Base-by-base conservation (phyloP, 257 asterid genomes). In the Solanum gracilifrons region DNA sequence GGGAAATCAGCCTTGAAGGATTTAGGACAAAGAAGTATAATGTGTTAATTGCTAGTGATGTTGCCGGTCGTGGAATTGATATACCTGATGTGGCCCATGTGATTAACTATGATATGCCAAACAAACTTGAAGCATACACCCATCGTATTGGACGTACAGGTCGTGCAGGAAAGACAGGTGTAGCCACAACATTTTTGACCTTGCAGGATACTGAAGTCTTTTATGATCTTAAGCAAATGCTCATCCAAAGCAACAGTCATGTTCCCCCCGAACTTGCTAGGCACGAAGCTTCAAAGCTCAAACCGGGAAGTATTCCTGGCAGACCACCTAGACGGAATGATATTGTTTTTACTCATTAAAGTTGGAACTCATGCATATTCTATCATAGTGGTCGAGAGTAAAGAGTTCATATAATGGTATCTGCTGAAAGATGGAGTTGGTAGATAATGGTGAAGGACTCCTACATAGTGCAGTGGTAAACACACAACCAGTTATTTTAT, bases 11-110 rank as follows among this genome's bases (percentile, higher is more conserved):
- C 82, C 92, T 93, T 12, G 94, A 93, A 83, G 94, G 94, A 77
- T 93, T 93, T 84, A 90, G 94, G 91, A 92, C 91, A 11, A 91
- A 93, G 91, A 91, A 91, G 79, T 93, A 83, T 84, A 91, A 89
- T 89, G 92, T 93, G 23, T 88, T 93, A 90, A 92, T 92, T 84
- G 95, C 94, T 25, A 93, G 93, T n/a, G 94, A 93, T 86, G 94
- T 93, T 16, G 94, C 95, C 23, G 93, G 96, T 16, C 96, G 96
- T 89, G 96, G 94, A 71, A 93, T 93, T 79, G 95, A 93, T 87
- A 93, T 92, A 82, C 94, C 94, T 35, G 96, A 91, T 84, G 95
- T 93, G 83, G 92, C 93, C 15, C 95, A 93, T 88, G 95, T 92
- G 71, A 89, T 93, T 48, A 93, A 93, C 88, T 82, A 89, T 37